Conservation (phyloP, 257 asterid species). For the Lycium ferocissimum region DNA sequence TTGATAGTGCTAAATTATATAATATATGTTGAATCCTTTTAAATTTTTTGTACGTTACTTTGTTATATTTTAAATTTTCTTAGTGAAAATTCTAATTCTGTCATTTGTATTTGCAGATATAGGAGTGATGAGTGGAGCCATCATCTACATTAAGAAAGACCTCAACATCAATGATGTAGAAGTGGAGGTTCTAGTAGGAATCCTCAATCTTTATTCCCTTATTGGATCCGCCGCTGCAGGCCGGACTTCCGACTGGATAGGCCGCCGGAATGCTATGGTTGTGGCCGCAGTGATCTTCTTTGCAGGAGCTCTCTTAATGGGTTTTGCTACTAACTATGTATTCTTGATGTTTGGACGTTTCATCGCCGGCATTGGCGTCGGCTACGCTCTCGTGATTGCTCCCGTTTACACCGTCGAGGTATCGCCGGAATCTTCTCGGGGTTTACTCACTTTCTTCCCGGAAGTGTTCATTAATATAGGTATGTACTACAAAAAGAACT, state of each 20-base stretch:
- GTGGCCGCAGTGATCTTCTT: slow-evolving; percentile 38
- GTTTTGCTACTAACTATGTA: slow-evolving; percentile 44
- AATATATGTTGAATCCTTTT: too few species aligned
- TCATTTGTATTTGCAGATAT: slow-evolving; percentile 37
- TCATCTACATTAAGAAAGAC: slow-evolving; percentile 38
- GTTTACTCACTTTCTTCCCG: slow-evolving; percentile 46
- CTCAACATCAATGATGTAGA: slow-evolving; percentile 36
- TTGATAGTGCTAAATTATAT: too few species aligned
- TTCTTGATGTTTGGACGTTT: slow-evolving; percentile 50
- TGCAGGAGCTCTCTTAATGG: slow-evolving; percentile 43
- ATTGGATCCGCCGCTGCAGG: slow-evolving; percentile 46
- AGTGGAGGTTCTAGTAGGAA: slow-evolving; percentile 40
- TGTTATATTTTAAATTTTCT: too few species aligned
- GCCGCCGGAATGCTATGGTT: slow-evolving; percentile 47
- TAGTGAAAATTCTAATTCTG: too few species aligned
- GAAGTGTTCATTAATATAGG: slow-evolving; percentile 47
- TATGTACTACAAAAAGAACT: not conserved
- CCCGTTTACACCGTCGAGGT: slow-evolving; percentile 45
- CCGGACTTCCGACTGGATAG: slow-evolving; percentile 46
- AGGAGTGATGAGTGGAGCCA: slow-evolving; percentile 49
- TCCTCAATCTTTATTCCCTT: slow-evolving; percentile 42
- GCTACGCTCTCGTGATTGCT: slow-evolving; percentile 43
- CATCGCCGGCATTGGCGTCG: slow-evolving; percentile 45
- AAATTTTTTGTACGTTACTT: too few species aligned
- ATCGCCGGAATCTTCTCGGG: slow-evolving; percentile 39